Base-by-base conservation (phyloP, 768 basidiomycete genomes). In the Lactarius tabidus region DNA sequence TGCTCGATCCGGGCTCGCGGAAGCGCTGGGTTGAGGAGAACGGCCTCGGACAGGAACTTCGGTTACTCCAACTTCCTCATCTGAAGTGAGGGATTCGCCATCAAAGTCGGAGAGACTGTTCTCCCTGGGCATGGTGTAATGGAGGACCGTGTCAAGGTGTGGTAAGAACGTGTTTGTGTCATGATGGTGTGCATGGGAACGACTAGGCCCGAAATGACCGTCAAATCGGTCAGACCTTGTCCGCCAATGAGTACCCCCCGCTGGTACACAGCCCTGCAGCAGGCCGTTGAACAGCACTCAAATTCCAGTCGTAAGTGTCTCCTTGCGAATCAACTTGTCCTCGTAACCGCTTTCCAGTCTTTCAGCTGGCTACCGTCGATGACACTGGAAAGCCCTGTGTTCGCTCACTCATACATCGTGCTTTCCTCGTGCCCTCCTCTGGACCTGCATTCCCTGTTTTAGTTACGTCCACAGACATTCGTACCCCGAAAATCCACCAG, bases 401-500 rank as follows among this genome's bases (percentile, higher is more conserved):
- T 48, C 89, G 91, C 68, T 83, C 86, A 5, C 80, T 81, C 64
- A 76, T 89, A 60, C 84, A 89, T 65, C 84, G 90, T 43, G 76
- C 71, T 1, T 85, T 90, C 73, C 68, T 91, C 45, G 73, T 79
- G 10, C 76, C 81, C 2, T 72, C 75, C 7, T 69, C 73, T 26
- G 68, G 73, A 20, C 82, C 84, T 1, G 68, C 77, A 31, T 77
- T 84, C 4, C 88, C 90, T 0, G 77, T 93, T 6, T 73, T 94
- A 67, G 70, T 92, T 52, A 78, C 81, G 56, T 84, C 87, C 15
- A 91, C 91, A 55, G 91, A 93, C 76, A 73, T 87, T 54, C 88
- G 92, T 29, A 80, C 85, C 2, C 85, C 85, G 26, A 94, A 94
- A 70, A 80, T 84, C 38, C 55, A 74, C 1, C 86, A 92, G 68